phyloP scores from a whole-genome alignment of 352 stramenopile genomes.

The Phytophthora uliginosa region DNA sequence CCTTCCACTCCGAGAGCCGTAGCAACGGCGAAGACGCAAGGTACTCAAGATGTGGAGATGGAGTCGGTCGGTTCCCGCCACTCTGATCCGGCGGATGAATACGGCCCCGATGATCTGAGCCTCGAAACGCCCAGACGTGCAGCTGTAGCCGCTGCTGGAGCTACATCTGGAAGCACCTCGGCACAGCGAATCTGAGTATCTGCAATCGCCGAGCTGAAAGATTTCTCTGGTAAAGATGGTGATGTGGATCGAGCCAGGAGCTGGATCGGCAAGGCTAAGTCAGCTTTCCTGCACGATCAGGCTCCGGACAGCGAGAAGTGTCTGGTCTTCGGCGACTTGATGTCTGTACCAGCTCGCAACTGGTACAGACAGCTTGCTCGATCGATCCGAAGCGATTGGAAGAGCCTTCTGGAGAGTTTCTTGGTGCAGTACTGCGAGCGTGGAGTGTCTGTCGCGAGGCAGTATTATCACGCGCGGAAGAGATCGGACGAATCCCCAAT shows the following conservation, averaged over 20 bases:
- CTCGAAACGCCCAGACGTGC: no score
- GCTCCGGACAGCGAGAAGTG: neutral
- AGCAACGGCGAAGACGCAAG: no score
- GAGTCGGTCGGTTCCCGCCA: no score
- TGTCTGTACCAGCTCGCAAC: neutral
- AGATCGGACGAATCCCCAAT: neutral
- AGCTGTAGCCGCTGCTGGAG: no score
- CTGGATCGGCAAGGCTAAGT: neutral
- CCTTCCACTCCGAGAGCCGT: neutral
- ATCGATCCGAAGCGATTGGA: neutral
- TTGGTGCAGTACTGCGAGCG: constrained; percentile 4
- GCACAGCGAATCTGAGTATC: no score
- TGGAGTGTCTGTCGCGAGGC: neutral
- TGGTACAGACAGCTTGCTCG: neutral
- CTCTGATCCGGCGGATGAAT: no score
- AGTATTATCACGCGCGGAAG: neutral
- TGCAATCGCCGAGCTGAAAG: neutral
- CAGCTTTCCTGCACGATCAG: neutral
- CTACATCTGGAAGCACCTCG: no score
- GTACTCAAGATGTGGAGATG: no score
- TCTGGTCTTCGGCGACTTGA: neutral
- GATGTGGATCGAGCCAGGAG: neutral
- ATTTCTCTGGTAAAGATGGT: neutral
- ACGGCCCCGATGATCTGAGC: no score
- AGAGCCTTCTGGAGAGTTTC: neutral